Evolutionary conservation across 1,139 yeast species (phyloP).

Genomic region (Schizosaccharomyces versatilis): DNA sequence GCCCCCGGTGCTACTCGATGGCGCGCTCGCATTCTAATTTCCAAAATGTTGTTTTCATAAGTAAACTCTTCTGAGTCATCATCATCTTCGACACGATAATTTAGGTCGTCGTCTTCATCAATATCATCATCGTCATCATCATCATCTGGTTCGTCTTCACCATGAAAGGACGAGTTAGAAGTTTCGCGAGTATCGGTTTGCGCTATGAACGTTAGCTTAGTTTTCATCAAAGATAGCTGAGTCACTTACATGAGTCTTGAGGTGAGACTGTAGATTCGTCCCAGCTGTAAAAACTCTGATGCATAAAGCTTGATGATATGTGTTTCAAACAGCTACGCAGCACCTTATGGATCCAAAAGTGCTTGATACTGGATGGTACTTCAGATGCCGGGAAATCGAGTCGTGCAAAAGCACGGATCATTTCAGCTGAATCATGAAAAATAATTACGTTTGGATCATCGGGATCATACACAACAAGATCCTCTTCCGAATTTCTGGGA

Average conservation of each 20-base stretch:
- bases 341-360: neutral
- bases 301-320: neutral
- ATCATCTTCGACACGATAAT: neutral
- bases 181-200: too few species aligned
- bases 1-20: neutral
- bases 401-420: constrained; percentile 1
- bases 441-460: neutral
- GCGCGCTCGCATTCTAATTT: neutral
- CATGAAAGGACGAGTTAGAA: too few species aligned
- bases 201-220: too few species aligned
- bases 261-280: neutral
- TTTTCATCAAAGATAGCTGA: too few species aligned
- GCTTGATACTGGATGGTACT: neutral
- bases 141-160: neutral
- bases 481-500: neutral
- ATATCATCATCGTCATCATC: constrained; percentile 4
- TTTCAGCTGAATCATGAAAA: neutral
- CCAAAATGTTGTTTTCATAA: neutral
- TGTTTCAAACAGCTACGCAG: constrained; percentile 1
- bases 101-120: constrained; percentile 4
- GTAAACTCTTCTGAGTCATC: constrained; percentile 3
- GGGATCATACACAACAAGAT: neutral
- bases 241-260: too few species aligned
- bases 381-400: neutral
- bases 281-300: neutral